Evolutionary conservation across 148 eudicot genomes (phyloP), one percentile per base, ranked within the genome.

Genomic region (Spergularia bocconei): DNA sequence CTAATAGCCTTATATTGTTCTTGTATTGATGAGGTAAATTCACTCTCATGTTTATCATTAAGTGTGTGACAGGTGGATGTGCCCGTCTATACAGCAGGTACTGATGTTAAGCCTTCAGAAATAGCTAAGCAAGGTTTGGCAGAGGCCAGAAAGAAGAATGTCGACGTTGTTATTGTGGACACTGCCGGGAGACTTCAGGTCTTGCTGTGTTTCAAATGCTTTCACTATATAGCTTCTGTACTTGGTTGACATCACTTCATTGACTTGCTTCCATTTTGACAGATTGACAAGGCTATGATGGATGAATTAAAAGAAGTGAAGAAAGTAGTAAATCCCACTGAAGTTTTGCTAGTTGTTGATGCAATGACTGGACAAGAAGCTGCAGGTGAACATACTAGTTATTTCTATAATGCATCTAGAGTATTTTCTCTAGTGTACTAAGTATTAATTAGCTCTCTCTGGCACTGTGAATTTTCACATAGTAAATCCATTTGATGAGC

Each of bases 321-420:
- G 82, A 82, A 73, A 68, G 91, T 79, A 67, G 69, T 90, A 67
- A 90, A 94, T 78, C 98, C 98, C 72, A 90, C 97, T 8, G 97
- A 94, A 86, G 87, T 92, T 83, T 80, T 94, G 83, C 97, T 94
- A 71, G 97, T 94, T 60, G 98, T 94, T 38, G 98, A 92, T 90
- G 96, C 98, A 77, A 94, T 94, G 98, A 94, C 97, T 77, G 98
- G 98, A 67, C 98, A 94, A 88, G 97, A 94, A 90, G 97, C 98
- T 79, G 98, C 97, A 86, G 97, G 98, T 94, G 75, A 29, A 14
- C 11, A 62, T 74, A 20, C 33, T 62, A 10, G 7, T n/a, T 80
- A 25, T 50, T 62, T 17, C 47, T 48, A 53, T 54, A 19, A 8
- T 60, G 11, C 14, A 56, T 20, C 53, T 67, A 14, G 12, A 16